A percentile compares a stretch with the other conserved stretches of the same genome.
Conservation (phyloP, 129 eudicot species). For the Flaveria sonorensis region DNA sequence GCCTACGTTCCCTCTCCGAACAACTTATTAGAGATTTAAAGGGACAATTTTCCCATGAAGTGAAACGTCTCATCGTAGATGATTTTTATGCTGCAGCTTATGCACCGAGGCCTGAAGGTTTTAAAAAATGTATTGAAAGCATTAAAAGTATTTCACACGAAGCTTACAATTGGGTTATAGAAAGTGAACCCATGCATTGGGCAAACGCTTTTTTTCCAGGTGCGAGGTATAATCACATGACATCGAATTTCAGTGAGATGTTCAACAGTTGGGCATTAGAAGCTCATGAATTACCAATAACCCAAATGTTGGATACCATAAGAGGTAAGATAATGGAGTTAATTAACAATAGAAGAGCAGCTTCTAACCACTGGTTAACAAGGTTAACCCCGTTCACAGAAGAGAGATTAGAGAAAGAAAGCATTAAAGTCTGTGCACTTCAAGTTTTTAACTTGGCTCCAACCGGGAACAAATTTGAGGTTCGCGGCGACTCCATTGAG, state of each 20-base stretch:
- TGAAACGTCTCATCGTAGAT: constrained; percentile 79
- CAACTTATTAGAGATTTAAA: constrained; percentile 67
- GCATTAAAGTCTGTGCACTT: constrained; percentile 56
- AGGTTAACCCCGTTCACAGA: constrained; percentile 84
- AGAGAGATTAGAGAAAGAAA: constrained; percentile 72
- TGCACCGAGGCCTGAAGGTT: constrained; percentile 66
- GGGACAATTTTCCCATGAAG: constrained; percentile 86
- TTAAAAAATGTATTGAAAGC: constrained; percentile 56
- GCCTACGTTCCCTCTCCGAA: constrained; percentile 72
- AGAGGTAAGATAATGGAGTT: constrained; percentile 76
- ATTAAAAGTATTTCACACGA: constrained; percentile 75
- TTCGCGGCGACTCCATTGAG: constrained; percentile 81
- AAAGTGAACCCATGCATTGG: constrained; percentile 78
- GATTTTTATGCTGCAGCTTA: constrained; percentile 82
- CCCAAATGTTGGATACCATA: constrained; percentile 90
- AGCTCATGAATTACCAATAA: constrained; percentile 87
- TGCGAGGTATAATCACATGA: constrained; percentile 71
- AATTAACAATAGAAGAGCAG: constrained; percentile 52
- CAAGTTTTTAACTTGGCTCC: constrained; percentile 59
- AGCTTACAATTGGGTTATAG: constrained; percentile 81
- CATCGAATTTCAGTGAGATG: constrained; percentile 78
- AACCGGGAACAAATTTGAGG: constrained; percentile 64
- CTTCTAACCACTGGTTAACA: constrained; percentile 64
- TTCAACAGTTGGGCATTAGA: constrained; percentile 90
- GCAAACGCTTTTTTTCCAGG: constrained; percentile 77